Base-by-base conservation (phyloP, 352 stramenopile genomes). In the Phytophthora pluvialis region DNA sequence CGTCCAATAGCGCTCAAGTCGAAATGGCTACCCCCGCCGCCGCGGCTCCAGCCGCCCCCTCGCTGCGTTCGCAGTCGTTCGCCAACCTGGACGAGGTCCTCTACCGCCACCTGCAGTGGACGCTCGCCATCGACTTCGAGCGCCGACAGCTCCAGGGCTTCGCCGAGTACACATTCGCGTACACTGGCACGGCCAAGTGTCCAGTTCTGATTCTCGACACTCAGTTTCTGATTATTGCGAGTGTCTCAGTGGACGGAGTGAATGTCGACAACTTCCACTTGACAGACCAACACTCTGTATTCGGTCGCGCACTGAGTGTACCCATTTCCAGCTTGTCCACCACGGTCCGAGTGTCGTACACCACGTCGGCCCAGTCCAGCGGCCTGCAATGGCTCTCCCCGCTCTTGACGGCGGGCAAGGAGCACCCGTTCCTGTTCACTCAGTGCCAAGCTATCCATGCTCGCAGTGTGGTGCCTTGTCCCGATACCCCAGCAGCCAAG, bases 371-470 rank as follows among this genome's bases (percentile, higher is more conserved):
- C 0, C 51, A 68, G 15, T 92, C 75, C 40, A 79, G 75, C 32
- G 94, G 93, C 0, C 66, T 95, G 3, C 93, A 98, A 64, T 98
- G 91, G 91, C 78, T 99, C 6, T 72, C 81, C 4, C 93, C 96
- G 18, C 73, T 87, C 44, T 94, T 98, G 72, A 99, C 97, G 32
- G 91, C 92, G 11, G 93, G 88, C 11, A 98, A 98, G 68, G 83
- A 81, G 56, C 77, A 95, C 57, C 96, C 97, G 13, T 99, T 98
- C 69, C 68, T 98, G 16, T 98, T 98, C 67, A 98, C 93, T 43
- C 93, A 98, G 65, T 95, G 87, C 50, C 81, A 93, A 43, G 95
- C 96, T 4, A 99, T 99, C 70, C 96, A 99, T 70, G 94, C 94
- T 11, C 84, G 97, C 11, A 96, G 81, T 31, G 74, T 99, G 32